Percentiles rank a stretch among this genome's conserved stretches.
Evolutionary conservation across 768 basidiomycete species (phyloP).

Genomic region (Pleurotus citrinopileatus): DNA sequence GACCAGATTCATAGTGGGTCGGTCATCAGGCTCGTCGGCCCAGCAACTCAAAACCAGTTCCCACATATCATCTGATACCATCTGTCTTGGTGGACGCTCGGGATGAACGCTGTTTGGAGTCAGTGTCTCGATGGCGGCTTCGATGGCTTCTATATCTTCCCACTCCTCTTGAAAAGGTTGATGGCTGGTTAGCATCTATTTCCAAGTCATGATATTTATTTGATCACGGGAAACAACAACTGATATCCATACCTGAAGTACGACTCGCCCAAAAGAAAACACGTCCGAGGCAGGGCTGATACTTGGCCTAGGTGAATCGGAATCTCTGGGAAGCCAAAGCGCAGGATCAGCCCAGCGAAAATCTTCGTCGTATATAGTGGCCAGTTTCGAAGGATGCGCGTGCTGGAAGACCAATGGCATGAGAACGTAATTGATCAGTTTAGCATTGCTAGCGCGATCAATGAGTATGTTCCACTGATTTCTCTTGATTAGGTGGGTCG

Average conservation of each 20-base stretch:
- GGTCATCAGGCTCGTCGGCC: not conserved
- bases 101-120: slow-evolving; percentile 1
- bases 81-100: not conserved
- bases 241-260: slow-evolving; percentile 17
- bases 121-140: slow-evolving; percentile 1
- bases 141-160: slow-evolving; percentile 1
- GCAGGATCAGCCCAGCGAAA: slow-evolving; percentile 34
- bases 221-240: not conserved
- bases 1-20: slow-evolving; percentile 10
- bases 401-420: slow-evolving; percentile 22
- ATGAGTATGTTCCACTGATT: slow-evolving; percentile 35
- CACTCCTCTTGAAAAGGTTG: slow-evolving; percentile 9
- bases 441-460: slow-evolving; percentile 25
- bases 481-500: not conserved
- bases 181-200: slow-evolving; percentile 8
- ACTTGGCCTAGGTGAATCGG: slow-evolving; percentile 9
- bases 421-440: slow-evolving; percentile 34
- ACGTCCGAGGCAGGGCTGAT: slow-evolving; percentile 25
- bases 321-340: slow-evolving; percentile 17
- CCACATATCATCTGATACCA: slow-evolving; percentile 6
- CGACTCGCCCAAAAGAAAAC: slow-evolving; percentile 34
- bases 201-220: not conserved
- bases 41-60: slow-evolving; percentile 10
- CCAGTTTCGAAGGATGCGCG: slow-evolving; percentile 18
- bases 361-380: slow-evolving; percentile 25